Evolutionary conservation across 495 filamentous ascomycete species (phyloP), one percentile per base, ranked within the genome.

Genomic region (Hypoxylon intermedium): DNA sequence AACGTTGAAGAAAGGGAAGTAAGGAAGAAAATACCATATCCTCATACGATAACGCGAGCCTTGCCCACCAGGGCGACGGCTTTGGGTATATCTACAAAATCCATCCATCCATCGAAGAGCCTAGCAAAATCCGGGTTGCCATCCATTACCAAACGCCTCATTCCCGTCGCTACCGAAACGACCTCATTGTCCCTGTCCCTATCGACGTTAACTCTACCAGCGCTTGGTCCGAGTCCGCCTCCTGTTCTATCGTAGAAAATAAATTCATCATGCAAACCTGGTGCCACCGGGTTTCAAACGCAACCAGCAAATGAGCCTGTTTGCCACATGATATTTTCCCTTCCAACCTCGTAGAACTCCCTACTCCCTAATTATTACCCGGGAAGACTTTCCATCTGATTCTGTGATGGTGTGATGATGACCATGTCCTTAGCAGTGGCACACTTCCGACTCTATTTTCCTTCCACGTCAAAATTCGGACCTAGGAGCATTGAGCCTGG

Each of bases 151-250:
- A 50, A 67, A 67, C 63, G 63, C 65, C 68, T 51, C 46, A 38
- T 38, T 48, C 49, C 50, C 24, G 56, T 67, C 68, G 68, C 53
- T 60, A 54, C 56, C 41, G 66, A 69, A 60, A 65, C 62, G 61
- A 69, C 65, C 48, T 40, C 56, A 62, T 50, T 61, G 12, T 64
- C 42, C 59, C 59, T 48, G 44, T 69, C 60, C 67, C 61, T 16
- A 44, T 53, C 57, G 57, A 69, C 67, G 58, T 66, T 59, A 65
- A 58, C 68, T 60, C 67, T 69, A 53, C 68, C 68, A 71, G 68
- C 68, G 67, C 68, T 71, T 71, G 68, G 68, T 71, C 55, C 62
- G 68, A 71, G 68, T 69, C 65, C 66, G 66, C 56, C 57, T 62
- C 66, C 51, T 53, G 26, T 34, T 69, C 60, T 71, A 71, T 71